These are phyloP conservation scores for Sporothrix variecibatus DNA, from an alignment of 2,329 filamentous ascomycete species.

Conservation along the genomic window DNA sequence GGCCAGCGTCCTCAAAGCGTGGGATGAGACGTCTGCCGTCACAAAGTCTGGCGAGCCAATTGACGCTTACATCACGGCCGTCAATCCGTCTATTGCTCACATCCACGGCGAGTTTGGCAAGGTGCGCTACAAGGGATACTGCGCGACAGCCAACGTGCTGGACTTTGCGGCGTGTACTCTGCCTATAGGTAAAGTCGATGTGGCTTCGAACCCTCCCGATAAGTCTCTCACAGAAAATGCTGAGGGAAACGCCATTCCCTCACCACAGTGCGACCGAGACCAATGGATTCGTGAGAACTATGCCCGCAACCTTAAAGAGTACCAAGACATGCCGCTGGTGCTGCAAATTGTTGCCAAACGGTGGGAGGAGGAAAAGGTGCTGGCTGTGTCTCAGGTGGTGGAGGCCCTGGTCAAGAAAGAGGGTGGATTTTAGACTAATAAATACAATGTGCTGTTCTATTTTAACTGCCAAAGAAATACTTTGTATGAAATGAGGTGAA, in stretches of 20 bases:
- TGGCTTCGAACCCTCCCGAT: not conserved
- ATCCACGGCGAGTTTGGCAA: slow-evolving; percentile 19
- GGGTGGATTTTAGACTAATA: not conserved
- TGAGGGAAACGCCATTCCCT: not conserved
- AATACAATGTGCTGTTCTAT: not conserved
- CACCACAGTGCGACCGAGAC: not conserved
- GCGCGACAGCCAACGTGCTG: slow-evolving; percentile 15
- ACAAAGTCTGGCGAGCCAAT: not conserved
- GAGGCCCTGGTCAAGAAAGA: not conserved
- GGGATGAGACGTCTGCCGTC: not conserved
- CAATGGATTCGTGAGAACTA: not conserved
- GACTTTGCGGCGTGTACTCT: slow-evolving; percentile 23
- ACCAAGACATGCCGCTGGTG: not conserved
- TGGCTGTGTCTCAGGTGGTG: not conserved
- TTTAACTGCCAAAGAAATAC: not conserved
- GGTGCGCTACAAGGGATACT: slow-evolving; percentile 22
- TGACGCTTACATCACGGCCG: slow-evolving; percentile 21
- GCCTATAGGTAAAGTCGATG: not conserved
- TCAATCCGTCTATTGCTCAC: slow-evolving; percentile 21
- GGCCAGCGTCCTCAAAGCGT: not conserved
- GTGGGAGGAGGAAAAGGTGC: not conserved
- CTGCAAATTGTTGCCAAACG: not conserved
- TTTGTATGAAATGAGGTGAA: too few species aligned
- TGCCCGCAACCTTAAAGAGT: not conserved
- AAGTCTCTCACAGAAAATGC: not conserved